Percentiles rank a stretch among this genome's conserved stretches.
Evolutionary conservation across 2,329 filamentous ascomycete genomes (phyloP).

Genomic region (Thelonectria blattea): DNA sequence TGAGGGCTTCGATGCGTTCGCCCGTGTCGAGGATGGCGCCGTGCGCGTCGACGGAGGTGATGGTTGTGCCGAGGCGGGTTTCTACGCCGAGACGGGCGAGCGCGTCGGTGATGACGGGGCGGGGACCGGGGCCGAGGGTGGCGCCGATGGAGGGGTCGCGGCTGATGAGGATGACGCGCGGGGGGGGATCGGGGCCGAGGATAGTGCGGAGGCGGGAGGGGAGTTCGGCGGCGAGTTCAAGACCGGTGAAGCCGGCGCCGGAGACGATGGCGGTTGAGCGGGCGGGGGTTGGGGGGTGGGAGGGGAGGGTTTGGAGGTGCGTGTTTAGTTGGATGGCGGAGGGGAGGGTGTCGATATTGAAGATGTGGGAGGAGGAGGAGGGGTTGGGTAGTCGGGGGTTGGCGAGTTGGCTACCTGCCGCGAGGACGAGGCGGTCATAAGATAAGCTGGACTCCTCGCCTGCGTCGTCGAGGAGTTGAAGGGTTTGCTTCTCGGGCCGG

Average conservation of each 20-base stretch:
- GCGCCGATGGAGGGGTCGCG: conserved; percentile 37
- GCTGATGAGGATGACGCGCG: conserved; percentile 39
- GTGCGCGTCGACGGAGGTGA: conserved; percentile 34
- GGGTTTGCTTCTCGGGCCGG: conserved; percentile 16
- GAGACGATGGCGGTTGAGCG: conserved; percentile 44
- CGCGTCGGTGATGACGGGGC: conserved; percentile 40
- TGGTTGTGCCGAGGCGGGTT: conserved; percentile 37
- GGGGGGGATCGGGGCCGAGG: conserved; percentile 9
- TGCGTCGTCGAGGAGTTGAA: conserved; percentile 16
- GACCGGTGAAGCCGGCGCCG: conserved; percentile 45
- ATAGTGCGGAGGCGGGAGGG: conserved; percentile 38
- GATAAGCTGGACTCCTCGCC: conserved; percentile 10
- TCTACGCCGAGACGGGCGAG: conserved; percentile 39
- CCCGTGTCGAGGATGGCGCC: conserved; percentile 38
- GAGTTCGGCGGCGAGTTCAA: conserved; percentile 40
- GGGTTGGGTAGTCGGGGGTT: conserved; percentile 35
- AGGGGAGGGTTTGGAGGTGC: conserved; percentile 36
- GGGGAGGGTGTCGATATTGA: conserved; percentile 42
- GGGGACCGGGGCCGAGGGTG: conserved; percentile 41
- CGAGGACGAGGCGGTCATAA: conserved; percentile 45
- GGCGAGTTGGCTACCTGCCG: conserved; percentile 43
- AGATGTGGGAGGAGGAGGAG: conserved; percentile 38
- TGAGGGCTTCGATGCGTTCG: conserved; percentile 42
- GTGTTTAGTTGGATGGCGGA: conserved; percentile 35
- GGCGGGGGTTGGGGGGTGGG: conserved; percentile 31